Conservation (phyloP, 495 filamentous ascomycete genomes). For the Chaetomium tenue region DNA sequence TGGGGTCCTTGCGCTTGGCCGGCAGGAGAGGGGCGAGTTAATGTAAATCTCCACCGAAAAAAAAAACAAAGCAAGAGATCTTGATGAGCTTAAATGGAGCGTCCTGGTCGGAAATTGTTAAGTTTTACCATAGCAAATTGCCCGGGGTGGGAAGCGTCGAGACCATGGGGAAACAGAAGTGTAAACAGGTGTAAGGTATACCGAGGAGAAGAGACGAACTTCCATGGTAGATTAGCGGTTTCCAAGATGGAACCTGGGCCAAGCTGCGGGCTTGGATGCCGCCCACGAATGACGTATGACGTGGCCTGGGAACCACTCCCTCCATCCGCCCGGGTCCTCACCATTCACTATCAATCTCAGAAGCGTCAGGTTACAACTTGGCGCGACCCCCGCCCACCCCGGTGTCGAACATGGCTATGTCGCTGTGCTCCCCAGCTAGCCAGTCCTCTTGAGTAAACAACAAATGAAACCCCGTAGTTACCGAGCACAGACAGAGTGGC, state of each 20-base stretch:
- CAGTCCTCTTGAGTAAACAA: no score
- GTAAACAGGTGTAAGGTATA: background rate
- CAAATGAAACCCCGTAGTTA: no score
- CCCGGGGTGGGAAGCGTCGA: no score
- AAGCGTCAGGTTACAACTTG: background rate
- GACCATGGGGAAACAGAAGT: no score
- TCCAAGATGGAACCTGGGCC: background rate
- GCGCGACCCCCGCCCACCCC: background rate
- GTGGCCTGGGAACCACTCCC: slow-evolving; percentile 3
- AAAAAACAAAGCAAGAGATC: background rate
- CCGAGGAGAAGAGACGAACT: background rate
- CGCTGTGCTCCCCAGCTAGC: no score
- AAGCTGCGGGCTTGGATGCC: background rate
- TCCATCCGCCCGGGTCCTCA: background rate
- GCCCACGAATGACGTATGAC: slow-evolving; percentile 20
- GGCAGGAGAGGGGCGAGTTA: background rate
- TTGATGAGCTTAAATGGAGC: no score
- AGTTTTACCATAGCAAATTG: no score
- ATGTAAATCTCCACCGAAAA: slow-evolving; percentile 11
- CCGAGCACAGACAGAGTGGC: no score
- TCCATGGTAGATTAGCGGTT: background rate
- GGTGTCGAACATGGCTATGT: background rate
- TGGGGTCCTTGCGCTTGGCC: slow-evolving; percentile 5
- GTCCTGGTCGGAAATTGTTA: no score
- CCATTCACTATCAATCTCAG: background rate